Conservation (phyloP, 345 rosid species). For the Camelina hispida region DNA sequence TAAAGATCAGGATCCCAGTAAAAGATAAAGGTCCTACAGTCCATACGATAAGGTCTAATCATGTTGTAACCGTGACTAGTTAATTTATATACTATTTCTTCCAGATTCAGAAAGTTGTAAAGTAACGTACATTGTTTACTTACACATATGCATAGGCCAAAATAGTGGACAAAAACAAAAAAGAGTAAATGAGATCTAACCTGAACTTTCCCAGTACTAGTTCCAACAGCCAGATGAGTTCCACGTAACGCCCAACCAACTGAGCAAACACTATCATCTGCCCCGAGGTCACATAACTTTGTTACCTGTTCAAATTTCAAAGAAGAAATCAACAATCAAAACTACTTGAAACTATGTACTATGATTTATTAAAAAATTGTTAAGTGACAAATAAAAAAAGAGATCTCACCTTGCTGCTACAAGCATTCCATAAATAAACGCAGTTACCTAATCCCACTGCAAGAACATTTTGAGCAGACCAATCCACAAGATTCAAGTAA, state of each 20-base stretch:
- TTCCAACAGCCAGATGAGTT: constrained; percentile 90
- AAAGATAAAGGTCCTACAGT: constrained; percentile 7
- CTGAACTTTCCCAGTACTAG: constrained; percentile 89
- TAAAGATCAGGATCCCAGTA: constrained; percentile 6
- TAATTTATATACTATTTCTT: background rate
- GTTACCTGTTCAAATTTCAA: constrained; percentile 62
- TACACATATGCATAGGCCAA: background rate
- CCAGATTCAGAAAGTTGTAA: constrained; percentile 20
- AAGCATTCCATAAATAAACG: constrained; percentile 98
- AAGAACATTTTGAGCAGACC: constrained; percentile 91
- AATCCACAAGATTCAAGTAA: constrained; percentile 90
- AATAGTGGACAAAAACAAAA: background rate
- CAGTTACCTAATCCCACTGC: constrained; percentile 95
- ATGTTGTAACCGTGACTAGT: background rate
- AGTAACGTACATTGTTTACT: background rate
- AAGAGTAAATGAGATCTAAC: constrained; percentile 47
- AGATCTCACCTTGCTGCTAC: constrained; percentile 82
- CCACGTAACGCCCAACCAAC: constrained; percentile 97
- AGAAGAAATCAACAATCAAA: constrained; percentile 16
- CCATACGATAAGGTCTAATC: background rate
- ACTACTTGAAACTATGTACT: background rate
- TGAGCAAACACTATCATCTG: constrained; percentile 89
- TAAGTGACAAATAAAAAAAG: background rate
- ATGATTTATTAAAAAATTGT: background rate
- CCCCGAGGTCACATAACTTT: constrained; percentile 89